Evolutionary conservation across 1,284 basidiomycete species (phyloP).

Genomic region (Austroboletus niveus): DNA sequence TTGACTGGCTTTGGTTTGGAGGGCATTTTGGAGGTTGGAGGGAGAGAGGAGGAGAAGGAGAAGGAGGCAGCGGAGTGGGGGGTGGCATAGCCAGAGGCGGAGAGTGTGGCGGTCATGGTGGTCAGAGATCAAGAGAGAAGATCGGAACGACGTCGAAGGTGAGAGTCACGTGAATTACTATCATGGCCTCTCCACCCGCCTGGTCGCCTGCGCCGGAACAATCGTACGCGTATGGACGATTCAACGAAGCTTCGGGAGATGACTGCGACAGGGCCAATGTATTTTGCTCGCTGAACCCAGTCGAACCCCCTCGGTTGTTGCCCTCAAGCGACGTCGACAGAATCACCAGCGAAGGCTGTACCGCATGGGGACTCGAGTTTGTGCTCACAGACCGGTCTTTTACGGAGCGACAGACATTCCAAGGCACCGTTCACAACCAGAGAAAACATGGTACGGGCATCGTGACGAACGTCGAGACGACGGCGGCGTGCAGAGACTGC

Average conservation of each 20-base stretch:
- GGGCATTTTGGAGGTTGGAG: slow-evolving; percentile 7
- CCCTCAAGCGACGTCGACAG: slow-evolving; percentile 48
- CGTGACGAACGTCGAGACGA: slow-evolving; percentile 40
- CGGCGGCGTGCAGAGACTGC: slow-evolving; percentile 43
- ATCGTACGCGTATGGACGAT: slow-evolving; percentile 46
- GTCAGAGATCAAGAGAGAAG: background rate
- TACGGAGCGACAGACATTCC: slow-evolving; percentile 7
- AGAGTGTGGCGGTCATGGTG: slow-evolving; percentile 10
- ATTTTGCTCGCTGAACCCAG: slow-evolving; percentile 46
- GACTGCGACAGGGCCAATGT: slow-evolving; percentile 49
- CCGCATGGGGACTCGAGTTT: slow-evolving; percentile 50
- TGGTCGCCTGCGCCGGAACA: slow-evolving; percentile 51
- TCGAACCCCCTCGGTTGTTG: slow-evolving; percentile 42
- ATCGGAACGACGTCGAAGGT: background rate
- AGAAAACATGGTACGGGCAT: slow-evolving; percentile 26
- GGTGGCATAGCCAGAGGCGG: slow-evolving; percentile 12
- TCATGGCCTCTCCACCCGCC: slow-evolving; percentile 35
- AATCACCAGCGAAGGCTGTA: slow-evolving; percentile 44
- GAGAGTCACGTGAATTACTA: slow-evolving; percentile 5
- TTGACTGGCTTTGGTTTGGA: slow-evolving; percentile 48
- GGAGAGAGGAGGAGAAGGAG: slow-evolving; percentile 16
- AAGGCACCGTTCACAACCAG: slow-evolving; percentile 33
- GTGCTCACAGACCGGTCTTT: slow-evolving; percentile 25
- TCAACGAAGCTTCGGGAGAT: slow-evolving; percentile 51
- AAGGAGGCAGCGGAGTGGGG: slow-evolving; percentile 15